These are phyloP conservation scores for Sesbania bispinosa DNA, from an alignment of 306 rosid species.

Conservation along the genomic window DNA sequence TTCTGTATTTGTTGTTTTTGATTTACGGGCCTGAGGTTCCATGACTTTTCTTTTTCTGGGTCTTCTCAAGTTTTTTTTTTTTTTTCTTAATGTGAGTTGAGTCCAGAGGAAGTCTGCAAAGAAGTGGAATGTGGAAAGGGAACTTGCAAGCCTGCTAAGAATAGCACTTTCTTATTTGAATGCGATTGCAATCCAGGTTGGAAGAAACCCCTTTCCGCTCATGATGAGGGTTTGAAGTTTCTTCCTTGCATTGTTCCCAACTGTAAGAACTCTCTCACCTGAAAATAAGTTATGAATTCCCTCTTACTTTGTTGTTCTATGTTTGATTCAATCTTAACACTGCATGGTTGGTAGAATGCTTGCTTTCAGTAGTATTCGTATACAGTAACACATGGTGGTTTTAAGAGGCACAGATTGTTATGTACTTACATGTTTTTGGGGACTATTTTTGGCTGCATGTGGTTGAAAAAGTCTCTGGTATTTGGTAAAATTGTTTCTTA, in stretches of 20 bases:
- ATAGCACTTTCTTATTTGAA: constrained; percentile 50
- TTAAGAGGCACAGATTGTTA: neutral
- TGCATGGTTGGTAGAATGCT: too few species aligned
- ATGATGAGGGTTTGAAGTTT: constrained; percentile 41
- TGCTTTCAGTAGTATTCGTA: too few species aligned
- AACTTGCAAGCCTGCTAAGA: constrained; percentile 61
- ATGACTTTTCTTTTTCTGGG: neutral
- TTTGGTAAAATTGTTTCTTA: constrained; percentile 8
- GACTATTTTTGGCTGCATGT: neutral
- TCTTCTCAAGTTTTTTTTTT: neutral
- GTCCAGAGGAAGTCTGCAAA: constrained; percentile 67
- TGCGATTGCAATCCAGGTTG: constrained; percentile 80
- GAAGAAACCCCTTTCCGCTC: constrained; percentile 44
- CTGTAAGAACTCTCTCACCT: constrained; percentile 51
- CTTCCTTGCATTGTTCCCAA: constrained; percentile 87
- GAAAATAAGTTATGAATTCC: too few species aligned
- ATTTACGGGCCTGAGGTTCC: neutral
- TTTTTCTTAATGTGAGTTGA: neutral
- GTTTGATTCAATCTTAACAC: neutral
- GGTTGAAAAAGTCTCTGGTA: neutral
- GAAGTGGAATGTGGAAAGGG: constrained; percentile 76
- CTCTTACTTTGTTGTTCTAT: neutral
- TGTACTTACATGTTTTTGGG: neutral
- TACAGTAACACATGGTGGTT: neutral
- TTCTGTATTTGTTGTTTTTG: neutral